These are phyloP conservation scores for Phytophthora foliorum DNA, from an alignment of 352 stramenopile species.

Conservation along the genomic window DNA sequence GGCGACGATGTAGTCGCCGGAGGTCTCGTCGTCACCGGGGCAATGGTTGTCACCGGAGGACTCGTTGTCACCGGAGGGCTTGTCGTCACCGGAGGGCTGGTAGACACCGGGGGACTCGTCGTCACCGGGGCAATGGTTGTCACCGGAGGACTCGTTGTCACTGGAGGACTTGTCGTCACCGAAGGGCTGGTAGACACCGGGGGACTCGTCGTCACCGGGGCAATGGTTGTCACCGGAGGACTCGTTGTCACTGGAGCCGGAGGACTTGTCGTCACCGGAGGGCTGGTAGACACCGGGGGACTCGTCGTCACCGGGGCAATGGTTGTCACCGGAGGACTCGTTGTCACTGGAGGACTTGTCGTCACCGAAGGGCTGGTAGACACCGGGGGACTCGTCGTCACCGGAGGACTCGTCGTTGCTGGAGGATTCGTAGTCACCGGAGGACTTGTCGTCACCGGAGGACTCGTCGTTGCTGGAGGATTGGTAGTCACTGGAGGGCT, in stretches of 20 bases:
- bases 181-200: too few relatives aligned
- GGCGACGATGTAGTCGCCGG: too few relatives aligned
- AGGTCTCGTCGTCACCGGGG: slow-evolving; percentile 35
- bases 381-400: too few relatives aligned
- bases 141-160: background rate
- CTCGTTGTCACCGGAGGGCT: background rate
- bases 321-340: too few relatives aligned
- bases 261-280: too few relatives aligned
- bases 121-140: background rate
- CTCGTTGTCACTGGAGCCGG: too few relatives aligned
- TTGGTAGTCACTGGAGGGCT: background rate
- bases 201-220: background rate
- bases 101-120: background rate
- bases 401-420: background rate
- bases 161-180: background rate
- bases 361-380: too few relatives aligned
- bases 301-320: too few relatives aligned
- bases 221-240: background rate
- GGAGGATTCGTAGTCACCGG: background rate
- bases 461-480: background rate
- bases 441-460: background rate
- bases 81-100: background rate
- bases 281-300: too few relatives aligned
- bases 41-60: slow-evolving; percentile 37
- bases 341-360: too few relatives aligned